These are phyloP conservation scores for Amaranthus palmeri DNA, from an alignment of 148 eudicot genomes.

Conservation along the genomic window DNA sequence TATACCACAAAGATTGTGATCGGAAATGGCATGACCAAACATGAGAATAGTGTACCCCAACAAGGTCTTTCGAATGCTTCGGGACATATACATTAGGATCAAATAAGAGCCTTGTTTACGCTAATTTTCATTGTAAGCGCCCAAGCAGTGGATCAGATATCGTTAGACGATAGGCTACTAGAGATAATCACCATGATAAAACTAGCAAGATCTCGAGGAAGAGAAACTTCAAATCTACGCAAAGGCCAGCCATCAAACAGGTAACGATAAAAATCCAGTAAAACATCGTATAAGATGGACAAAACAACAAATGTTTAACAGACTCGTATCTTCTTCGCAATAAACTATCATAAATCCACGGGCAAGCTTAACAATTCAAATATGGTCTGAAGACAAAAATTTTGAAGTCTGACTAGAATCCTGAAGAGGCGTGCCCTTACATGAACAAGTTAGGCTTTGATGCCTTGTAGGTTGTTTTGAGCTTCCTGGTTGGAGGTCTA, in stretches of 20 bases:
- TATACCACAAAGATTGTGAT: too few species aligned
- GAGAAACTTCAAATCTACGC: too few species aligned
- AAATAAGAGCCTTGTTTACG: too few species aligned
- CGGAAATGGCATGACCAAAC: too few species aligned
- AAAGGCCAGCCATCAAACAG: background rate
- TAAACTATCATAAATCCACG: constrained; percentile 7
- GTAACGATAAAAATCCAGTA: background rate
- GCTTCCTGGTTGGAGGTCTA: constrained; percentile 76
- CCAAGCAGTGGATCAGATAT: too few species aligned
- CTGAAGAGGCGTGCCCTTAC: constrained; percentile 26
- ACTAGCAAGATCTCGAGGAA: too few species aligned
- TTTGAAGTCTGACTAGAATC: background rate
- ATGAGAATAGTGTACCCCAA: too few species aligned
- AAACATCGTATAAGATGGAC: background rate
- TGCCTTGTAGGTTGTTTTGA: constrained; percentile 91
- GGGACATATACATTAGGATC: too few species aligned
- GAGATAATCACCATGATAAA: too few species aligned
- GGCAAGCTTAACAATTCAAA: constrained; percentile 6
- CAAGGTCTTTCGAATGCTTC: too few species aligned
- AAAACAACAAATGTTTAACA: background rate
- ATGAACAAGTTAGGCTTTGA: constrained; percentile 75
- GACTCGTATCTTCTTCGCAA: background rate
- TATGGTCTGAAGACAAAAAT: constrained; percentile 8
- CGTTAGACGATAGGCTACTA: too few species aligned
- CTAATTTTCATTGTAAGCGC: too few species aligned